Base-by-base conservation (phyloP, 2,329 filamentous ascomycete species). In the Beauveria sp. region DNA sequence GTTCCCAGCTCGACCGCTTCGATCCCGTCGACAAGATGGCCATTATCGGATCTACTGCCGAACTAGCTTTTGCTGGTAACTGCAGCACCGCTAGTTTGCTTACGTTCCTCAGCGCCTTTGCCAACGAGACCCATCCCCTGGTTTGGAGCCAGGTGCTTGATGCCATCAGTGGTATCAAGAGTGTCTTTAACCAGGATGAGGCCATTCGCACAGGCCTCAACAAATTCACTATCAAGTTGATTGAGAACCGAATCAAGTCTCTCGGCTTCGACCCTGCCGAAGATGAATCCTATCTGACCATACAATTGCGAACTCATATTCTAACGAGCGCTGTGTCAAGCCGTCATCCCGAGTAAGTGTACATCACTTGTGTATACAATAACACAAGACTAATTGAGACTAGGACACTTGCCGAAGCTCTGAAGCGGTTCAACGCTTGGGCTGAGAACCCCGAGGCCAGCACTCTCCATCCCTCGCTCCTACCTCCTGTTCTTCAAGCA, bases 11-110 rank as follows among this genome's bases (percentile, higher is more conserved):
- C 18, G 82, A 90, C 66, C 86, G 86, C 67, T 81, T 99, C 26
- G 90, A 82, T 65, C 86, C 89, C 6, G 86, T 93, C 72, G 95
- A 99, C 77, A 96, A 95, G 79, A 96, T 98, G 68, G 91, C 91
- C 46, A 85, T 97, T 58, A 85, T 97, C 63, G 92, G 91, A 63
- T 96, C 96, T 69, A 91, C 93, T 22, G 89, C 90, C 52, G 92
- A 95, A 56, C 83, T 98, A 66, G 92, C 95, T 43, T 86, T 96
- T 63, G 90, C 95, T 62, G 95, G 95, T 24, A 86, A 95, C 70
- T 88, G 89, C 55, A 90, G 86, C 4, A 96, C 93, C 0, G 80
- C 91, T 26, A 89, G 90, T 9, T 81, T 99, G 14, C 79, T 99
- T 34, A 86, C 89, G 14, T 89, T 99, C 68, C 77, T 96, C 12